Evolutionary conservation across 768 basidiomycete species (phyloP), one percentile per base, ranked within the genome.

Genomic region (Galerina sulciceps): DNA sequence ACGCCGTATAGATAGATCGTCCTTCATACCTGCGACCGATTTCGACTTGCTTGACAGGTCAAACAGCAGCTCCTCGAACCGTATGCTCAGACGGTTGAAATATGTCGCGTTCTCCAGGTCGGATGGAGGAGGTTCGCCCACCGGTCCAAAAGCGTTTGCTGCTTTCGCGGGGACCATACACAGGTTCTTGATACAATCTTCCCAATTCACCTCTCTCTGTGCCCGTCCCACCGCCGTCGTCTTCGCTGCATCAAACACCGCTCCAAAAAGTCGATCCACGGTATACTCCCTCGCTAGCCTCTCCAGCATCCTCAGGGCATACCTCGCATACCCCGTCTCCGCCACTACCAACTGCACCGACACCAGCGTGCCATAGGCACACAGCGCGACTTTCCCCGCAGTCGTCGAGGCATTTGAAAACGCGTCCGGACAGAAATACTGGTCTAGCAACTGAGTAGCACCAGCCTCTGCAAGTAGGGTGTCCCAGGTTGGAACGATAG

Each of bases 111-210:
- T 78, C 66, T 86, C 81, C 44, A 97, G 73, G 15, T 62, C 67
- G 15, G 65, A 58, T 1, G 89, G 89, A 1, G 82, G 66, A 8
- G 35, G 23, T 18, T 48, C 42, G 26, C 66, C 67, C 45, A 75
- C 75, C 18, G 75, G 77, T 26, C 77, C 82, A 35, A 87, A 70
- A 2, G 83, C 81, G 73, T 98, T 97, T 20, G 90, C 88, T 8
- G 90, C 85, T 71, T 87, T 93, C n/a, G 78, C 77, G 35, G 96
- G 94, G 8, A 96, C 73, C 14, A 84, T 78, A 49, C 87, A 77
- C 2, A 88, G 53, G 57, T 84, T 81, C 34, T 83, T 84, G 20
- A 95, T 83, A 62, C 81, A 85, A 63, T 94, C 89, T 62, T 92
- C 90, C 95, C 95, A 97, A 44, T 67, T 65, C 18, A 82, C 65